phyloP scores from a whole-genome alignment of 768 basidiomycete genomes.

The Lactarius trivialis region DNA sequence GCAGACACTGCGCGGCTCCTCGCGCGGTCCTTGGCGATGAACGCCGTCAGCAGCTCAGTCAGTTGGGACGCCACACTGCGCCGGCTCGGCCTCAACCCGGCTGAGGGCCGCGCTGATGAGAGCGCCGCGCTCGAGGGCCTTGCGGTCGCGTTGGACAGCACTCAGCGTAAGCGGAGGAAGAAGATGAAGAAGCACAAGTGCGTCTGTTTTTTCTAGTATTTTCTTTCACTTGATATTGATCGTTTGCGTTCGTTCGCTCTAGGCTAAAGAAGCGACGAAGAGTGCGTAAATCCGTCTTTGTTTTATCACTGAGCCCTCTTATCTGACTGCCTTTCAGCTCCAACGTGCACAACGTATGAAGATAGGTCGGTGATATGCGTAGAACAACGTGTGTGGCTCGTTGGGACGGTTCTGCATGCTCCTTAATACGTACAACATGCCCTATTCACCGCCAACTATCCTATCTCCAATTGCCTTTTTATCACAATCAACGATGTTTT shows the following conservation, averaged over 20 bases:
- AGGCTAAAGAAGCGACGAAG: constrained; percentile 89
- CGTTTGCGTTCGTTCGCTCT: constrained; percentile 8
- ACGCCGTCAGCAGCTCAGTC: constrained; percentile 50
- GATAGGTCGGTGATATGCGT: constrained; percentile 16
- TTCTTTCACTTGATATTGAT: constrained; percentile 4
- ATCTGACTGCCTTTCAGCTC: constrained; percentile 3
- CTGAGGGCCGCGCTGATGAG: constrained; percentile 44
- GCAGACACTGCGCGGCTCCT: constrained; percentile 76
- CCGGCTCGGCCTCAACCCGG: constrained; percentile 53
- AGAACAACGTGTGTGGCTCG: background rate
- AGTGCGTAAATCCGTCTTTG: constrained; percentile 40
- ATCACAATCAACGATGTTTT: background rate
- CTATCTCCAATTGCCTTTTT: background rate
- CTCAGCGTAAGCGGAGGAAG: constrained; percentile 77
- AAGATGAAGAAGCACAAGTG: constrained; percentile 99
- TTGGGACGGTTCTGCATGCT: constrained; percentile 1
- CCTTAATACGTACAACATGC: background rate
- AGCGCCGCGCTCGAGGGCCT: constrained; percentile 53
- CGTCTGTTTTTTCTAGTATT: constrained; percentile 30
- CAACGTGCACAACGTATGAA: constrained; percentile 22
- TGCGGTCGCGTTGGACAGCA: constrained; percentile 68
- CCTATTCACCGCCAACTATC: background rate
- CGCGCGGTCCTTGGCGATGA: constrained; percentile 66
- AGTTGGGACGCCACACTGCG: constrained; percentile 66
- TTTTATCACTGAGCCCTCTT: background rate